Percentiles rank a stretch among this genome's conserved stretches.
phyloP scores from a whole-genome alignment of 2,329 filamentous ascomycete genomes.

The Aspergillus sp. region DNA sequence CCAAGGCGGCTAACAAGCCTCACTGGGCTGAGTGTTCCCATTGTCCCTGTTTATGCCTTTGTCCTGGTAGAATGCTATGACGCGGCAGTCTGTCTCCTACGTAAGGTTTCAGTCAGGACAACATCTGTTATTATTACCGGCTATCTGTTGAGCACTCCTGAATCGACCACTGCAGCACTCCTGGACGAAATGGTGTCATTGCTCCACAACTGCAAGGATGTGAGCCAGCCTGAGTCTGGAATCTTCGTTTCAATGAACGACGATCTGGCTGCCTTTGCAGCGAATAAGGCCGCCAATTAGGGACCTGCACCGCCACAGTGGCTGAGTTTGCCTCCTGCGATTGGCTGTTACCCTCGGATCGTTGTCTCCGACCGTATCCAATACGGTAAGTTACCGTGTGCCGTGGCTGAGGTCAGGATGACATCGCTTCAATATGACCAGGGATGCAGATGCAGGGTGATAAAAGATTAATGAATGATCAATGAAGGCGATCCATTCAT shows the following conservation, averaged over 20 bases:
- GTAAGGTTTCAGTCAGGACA: too few species aligned
- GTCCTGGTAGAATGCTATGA: too few species aligned
- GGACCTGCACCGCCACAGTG: background rate
- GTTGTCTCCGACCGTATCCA: background rate
- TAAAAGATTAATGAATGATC: too few species aligned
- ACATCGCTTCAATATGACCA: background rate
- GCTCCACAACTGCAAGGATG: background rate
- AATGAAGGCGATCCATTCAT: too few species aligned
- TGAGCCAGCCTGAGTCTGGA: background rate
- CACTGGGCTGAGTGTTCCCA: too few species aligned
- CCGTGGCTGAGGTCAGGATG: background rate
- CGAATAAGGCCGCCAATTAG: conserved; percentile 1
- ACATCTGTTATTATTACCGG: too few species aligned
- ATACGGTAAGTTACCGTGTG: background rate
- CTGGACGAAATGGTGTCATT: background rate
- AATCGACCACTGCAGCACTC: background rate
- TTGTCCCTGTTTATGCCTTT: too few species aligned
- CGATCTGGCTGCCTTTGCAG: background rate
- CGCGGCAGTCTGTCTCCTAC: too few species aligned
- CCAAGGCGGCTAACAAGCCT: too few species aligned
- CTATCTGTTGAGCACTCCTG: too few species aligned
- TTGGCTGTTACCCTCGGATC: background rate
- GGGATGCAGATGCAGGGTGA: background rate
- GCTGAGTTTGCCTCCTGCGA: rapidly evolving
- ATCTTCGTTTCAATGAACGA: background rate